Percentiles rank a stretch among this genome's conserved stretches.
Evolutionary conservation across 768 basidiomycete genomes (phyloP).

Genomic region (Lentinula sp.): DNA sequence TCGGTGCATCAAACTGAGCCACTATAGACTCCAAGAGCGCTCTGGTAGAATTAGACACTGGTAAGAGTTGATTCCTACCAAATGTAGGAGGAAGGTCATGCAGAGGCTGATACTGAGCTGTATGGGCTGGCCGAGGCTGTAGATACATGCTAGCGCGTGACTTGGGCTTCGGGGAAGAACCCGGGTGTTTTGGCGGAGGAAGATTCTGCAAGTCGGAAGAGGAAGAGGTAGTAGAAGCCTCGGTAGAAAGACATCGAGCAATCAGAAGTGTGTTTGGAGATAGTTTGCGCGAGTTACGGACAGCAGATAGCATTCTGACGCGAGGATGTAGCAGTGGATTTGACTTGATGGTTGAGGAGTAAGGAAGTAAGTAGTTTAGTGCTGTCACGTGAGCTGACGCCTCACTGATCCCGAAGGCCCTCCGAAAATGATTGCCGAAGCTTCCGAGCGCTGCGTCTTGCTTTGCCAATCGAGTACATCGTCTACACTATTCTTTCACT

Average conservation of each 20-base stretch:
- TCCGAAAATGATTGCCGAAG: background rate
- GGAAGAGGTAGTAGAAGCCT: constrained; percentile 27
- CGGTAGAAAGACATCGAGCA: constrained; percentile 38
- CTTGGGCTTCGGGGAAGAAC: constrained; percentile 18
- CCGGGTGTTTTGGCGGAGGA: constrained; percentile 22
- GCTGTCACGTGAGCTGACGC: background rate
- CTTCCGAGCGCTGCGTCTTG: too few species aligned
- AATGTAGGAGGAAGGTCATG: constrained; percentile 64
- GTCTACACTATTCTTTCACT: too few species aligned
- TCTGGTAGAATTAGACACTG: constrained; percentile 74
- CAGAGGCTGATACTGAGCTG: constrained; percentile 29
- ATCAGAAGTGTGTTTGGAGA: constrained; percentile 3
- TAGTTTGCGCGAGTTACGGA: constrained; percentile 4
- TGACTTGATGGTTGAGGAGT: background rate
- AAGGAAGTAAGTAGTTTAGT: background rate
- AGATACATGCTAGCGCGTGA: constrained; percentile 36
- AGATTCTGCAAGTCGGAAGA: constrained; percentile 22
- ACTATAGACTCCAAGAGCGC: constrained; percentile 79
- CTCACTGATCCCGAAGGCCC: background rate
- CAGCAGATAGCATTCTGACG: background rate
- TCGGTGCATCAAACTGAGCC: constrained; percentile 77
- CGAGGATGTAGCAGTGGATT: background rate
- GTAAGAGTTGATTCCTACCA: constrained; percentile 76
- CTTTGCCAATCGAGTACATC: too few species aligned
- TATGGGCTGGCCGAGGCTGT: constrained; percentile 37